Evolutionary conservation across 306 rosid species (phyloP).

Genomic region (Alnus rubra): DNA sequence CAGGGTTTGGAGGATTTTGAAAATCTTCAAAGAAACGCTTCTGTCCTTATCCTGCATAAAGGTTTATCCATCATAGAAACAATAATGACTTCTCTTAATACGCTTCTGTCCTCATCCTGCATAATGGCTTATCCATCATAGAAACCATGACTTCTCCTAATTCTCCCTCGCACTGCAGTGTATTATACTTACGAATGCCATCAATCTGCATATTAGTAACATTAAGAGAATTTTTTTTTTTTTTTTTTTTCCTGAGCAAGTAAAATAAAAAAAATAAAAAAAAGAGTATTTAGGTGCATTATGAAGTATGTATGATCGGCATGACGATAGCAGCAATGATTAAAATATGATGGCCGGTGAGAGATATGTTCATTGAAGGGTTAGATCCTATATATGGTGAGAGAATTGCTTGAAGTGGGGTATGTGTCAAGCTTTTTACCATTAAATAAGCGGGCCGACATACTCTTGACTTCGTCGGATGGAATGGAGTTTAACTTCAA

Average conservation of each 20-base stretch:
- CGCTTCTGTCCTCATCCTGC: constrained; percentile 37
- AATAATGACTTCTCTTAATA: constrained; percentile 28
- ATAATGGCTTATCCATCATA: constrained; percentile 25
- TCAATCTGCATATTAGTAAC: too few relatives aligned
- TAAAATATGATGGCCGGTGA: background rate
- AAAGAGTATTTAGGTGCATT: background rate
- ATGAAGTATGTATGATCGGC: background rate
- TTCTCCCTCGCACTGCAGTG: constrained; percentile 1
- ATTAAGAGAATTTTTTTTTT: too few relatives aligned
- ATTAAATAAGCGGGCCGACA: too few relatives aligned
- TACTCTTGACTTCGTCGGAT: too few relatives aligned
- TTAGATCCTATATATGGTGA: background rate
- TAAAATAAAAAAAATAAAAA: too few relatives aligned
- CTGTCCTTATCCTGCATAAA: constrained; percentile 36
- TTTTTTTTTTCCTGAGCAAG: too few relatives aligned
- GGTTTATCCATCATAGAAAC: constrained; percentile 20
- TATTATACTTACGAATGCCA: too few relatives aligned
- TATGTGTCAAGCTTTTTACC: background rate
- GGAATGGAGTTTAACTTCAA: too few relatives aligned
- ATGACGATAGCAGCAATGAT: background rate
- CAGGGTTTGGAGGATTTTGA: constrained; percentile 35
- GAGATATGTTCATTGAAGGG: background rate
- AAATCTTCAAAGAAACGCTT: constrained; percentile 36
- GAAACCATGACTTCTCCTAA: constrained; percentile 25
- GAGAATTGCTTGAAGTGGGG: constrained; percentile 1